A percentile compares a stretch with the other conserved stretches of the same genome.
phyloP scores from a whole-genome alignment of 169 alveolate species.

The Cryptosporidium canis region DNA sequence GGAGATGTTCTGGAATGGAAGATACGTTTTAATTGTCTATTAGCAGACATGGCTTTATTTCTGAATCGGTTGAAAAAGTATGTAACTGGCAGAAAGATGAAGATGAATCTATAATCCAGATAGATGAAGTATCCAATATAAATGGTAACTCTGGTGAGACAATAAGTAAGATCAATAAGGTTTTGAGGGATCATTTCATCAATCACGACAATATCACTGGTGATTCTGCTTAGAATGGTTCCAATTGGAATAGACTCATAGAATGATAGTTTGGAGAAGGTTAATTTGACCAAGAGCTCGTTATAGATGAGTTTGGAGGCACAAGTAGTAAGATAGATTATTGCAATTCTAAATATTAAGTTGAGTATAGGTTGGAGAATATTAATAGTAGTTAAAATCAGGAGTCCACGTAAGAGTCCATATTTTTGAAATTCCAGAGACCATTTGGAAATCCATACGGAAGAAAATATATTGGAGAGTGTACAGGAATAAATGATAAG shows the following conservation, averaged over 20 bases:
- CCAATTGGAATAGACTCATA: constrained; percentile 75
- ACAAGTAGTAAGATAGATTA: constrained; percentile 9
- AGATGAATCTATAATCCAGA: constrained; percentile 30
- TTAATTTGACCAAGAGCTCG: constrained; percentile 51
- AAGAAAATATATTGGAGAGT: constrained; percentile 8
- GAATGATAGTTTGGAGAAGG: constrained; percentile 36
- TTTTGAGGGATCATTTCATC: constrained; percentile 72
- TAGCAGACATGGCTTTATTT: constrained; percentile 24
- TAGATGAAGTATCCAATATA: constrained; percentile 59
- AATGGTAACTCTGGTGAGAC: constrained; percentile 25
- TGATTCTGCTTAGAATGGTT: constrained; percentile 69
- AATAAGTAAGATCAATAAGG: constrained; percentile 22
- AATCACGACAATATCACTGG: constrained; percentile 68
- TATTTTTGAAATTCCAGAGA: constrained; percentile 17
- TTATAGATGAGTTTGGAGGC: constrained; percentile 31
- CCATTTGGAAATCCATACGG: constrained; percentile 56
- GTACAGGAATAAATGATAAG: constrained; percentile 19
- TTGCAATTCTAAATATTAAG: constrained; percentile 4
- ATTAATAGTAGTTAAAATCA: background rate
- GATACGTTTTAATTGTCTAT: constrained; percentile 50
- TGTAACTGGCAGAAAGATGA: constrained; percentile 3
- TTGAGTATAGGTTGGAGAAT: constrained; percentile 49
- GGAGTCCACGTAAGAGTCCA: background rate
- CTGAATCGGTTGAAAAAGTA: constrained; percentile 23
- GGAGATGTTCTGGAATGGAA: constrained; percentile 60